Evolutionary conservation across 192 early-diverging fungal species (phyloP).

Genomic region (Coemansia sp.): DNA sequence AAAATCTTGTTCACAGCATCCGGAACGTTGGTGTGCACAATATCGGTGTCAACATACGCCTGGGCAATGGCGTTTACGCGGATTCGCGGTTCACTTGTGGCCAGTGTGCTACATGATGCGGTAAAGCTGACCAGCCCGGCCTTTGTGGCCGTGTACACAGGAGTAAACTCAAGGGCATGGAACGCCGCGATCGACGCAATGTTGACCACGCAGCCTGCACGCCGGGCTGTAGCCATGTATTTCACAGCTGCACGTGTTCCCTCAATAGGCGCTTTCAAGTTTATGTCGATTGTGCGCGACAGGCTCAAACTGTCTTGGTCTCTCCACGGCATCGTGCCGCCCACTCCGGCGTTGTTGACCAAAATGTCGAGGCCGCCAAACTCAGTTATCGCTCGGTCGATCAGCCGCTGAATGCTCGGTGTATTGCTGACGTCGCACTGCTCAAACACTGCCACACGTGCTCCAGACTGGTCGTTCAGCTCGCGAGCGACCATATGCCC

Average conservation of each 20-base stretch:
- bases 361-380: slow-evolving; percentile 64
- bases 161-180: slow-evolving; percentile 54
- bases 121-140: slow-evolving; percentile 69
- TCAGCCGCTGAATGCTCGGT: slow-evolving; percentile 31
- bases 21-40: slow-evolving; percentile 29
- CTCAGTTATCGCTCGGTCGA: slow-evolving; percentile 45
- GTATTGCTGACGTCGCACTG: slow-evolving; percentile 56
- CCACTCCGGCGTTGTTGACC: slow-evolving; percentile 67
- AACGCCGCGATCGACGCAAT: slow-evolving; percentile 73
- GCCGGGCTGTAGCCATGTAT: slow-evolving; percentile 53
- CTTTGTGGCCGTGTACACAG: slow-evolving; percentile 77
- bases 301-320: slow-evolving; percentile 49
- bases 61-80: slow-evolving; percentile 68
- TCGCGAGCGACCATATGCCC: slow-evolving; percentile 30
- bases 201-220: slow-evolving; percentile 69
- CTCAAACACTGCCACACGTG: slow-evolving; percentile 41
- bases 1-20: slow-evolving; percentile 13
- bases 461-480: slow-evolving; percentile 24
- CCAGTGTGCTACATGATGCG: slow-evolving; percentile 45
- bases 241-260: slow-evolving; percentile 70
- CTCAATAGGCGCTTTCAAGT: slow-evolving; percentile 72
- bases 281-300: slow-evolving; percentile 66
- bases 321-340: slow-evolving; percentile 44
- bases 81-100: slow-evolving; percentile 42
- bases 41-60: slow-evolving; percentile 55